Evolutionary conservation across 2,329 filamentous ascomycete genomes (phyloP).

Genomic region (Aspergillus sp.): DNA sequence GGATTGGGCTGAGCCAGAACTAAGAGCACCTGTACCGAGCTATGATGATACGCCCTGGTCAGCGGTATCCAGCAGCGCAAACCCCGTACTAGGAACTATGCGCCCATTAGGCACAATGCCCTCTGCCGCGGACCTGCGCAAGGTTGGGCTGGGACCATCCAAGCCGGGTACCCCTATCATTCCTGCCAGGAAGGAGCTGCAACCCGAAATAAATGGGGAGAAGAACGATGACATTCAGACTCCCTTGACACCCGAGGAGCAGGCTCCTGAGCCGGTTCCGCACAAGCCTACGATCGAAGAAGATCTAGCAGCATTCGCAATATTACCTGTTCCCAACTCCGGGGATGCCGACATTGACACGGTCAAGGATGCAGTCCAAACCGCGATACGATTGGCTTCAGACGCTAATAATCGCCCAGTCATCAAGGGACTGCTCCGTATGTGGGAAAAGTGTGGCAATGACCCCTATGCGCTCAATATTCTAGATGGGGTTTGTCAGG

Average conservation of each 20-base stretch:
- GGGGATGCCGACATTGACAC: constrained; percentile 29
- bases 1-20: constrained; percentile 58
- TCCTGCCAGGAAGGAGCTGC: constrained; percentile 43
- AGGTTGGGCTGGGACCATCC: constrained; percentile 44
- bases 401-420: constrained; percentile 30
- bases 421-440: constrained; percentile 26
- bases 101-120: constrained; percentile 74
- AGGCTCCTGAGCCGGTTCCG: constrained; percentile 5
- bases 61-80: constrained; percentile 61
- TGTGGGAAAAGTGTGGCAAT: constrained; percentile 28
- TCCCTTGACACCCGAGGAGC: constrained; percentile 18
- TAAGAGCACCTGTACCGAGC: constrained; percentile 60
- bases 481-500: constrained; percentile 29
- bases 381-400: constrained; percentile 29
- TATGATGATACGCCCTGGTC: constrained; percentile 68
- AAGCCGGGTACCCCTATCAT: constrained; percentile 44
- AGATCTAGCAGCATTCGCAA: constrained; percentile 18
- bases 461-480: constrained; percentile 34
- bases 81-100: constrained; percentile 81
- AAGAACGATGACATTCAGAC: constrained; percentile 14
- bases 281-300: constrained; percentile 14
- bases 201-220: constrained; percentile 16
- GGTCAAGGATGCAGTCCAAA: constrained; percentile 27
- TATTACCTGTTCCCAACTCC: constrained; percentile 23
- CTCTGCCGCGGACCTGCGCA: constrained; percentile 59